Evolutionary conservation across 805 yeast species (phyloP), one percentile per base, ranked within the genome.

Genomic region (Spathaspora arborariae): DNA sequence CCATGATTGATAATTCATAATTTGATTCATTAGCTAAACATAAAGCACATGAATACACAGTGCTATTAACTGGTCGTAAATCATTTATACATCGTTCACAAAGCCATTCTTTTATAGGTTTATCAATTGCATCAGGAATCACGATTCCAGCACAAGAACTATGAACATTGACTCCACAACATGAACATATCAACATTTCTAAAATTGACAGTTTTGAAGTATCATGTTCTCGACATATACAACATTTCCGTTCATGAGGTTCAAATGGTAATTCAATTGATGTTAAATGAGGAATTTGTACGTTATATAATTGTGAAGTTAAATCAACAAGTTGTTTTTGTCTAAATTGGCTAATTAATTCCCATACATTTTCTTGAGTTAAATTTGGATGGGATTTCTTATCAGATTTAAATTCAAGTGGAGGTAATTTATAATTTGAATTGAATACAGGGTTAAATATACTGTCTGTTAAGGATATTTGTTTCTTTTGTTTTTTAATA

Each of bases 81-180:
- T 82, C 85, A 57, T 88, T 88, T 4, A 81, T 72, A 59, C 97
- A 90, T 1, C 82, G 73, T 55, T 88, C 96, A 65, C 97, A 90
- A 20, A 74, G 66, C 97, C 97, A 89, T 46, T 75, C 76, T 27
- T 58, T 68, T 3, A 60, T 53, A 7, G 70, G 75, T 16, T 48
- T 54, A 3, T 48, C 42, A 19, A 44, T 52, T 8, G 54, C 54
- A 4, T 58, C 53, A n/a, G 47, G 57, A 20, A 53, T 45, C 10
- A 19, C 47, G 24, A 50, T 46, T 0, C 95, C 96, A 57, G 82
- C 84, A 56, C 96, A 90, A 0, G 75, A 62, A 2, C 78, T 69
- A 60, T 90, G 97, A 2, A 84, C 88, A 45, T 73, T 74, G 26
- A 88, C 64, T 0, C 86, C 86, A 68, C 96, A 90, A 22, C 72